Percentiles rank a stretch among this genome's conserved stretches.
Evolutionary conservation across 768 basidiomycete species (phyloP).

Genomic region (Ramaria sp.): DNA sequence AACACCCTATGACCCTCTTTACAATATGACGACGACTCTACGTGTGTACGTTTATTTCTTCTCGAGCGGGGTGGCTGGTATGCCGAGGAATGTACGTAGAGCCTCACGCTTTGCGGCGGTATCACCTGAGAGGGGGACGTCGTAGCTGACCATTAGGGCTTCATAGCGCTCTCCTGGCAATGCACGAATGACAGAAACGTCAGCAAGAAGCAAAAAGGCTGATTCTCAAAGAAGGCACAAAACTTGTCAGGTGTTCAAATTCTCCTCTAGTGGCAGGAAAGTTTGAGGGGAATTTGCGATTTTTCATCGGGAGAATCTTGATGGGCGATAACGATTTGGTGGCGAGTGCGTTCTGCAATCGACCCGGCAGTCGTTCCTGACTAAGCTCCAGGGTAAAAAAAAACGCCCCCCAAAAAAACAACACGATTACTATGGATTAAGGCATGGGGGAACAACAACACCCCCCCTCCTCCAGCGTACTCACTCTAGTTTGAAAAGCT

Average conservation of each 20-base stretch:
- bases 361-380: conserved; percentile 26
- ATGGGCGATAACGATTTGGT: conserved; percentile 23
- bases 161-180: conserved; percentile 32
- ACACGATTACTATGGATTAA: not conserved
- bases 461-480: conserved; percentile 12
- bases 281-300: conserved; percentile 25
- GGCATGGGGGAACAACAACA: too few species aligned
- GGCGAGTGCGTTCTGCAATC: conserved; percentile 25
- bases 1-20: too few species aligned
- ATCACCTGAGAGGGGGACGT: conserved; percentile 25
- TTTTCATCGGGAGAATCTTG: conserved; percentile 20
- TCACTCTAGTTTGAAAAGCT: conserved; percentile 25
- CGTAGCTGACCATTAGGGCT: conserved; percentile 24
- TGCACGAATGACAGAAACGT: not conserved
- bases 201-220: not conserved
- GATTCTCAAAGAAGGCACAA: conserved; percentile 9
- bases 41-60: conserved; percentile 1
- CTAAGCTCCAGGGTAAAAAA: conserved; percentile 16
- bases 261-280: conserved; percentile 30
- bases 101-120: conserved; percentile 29
- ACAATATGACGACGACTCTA: too few species aligned
- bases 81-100: conserved; percentile 26
- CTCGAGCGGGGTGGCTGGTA: conserved; percentile 15
- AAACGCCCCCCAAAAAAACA: too few species aligned
- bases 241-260: conserved; percentile 37